Evolutionary conservation across 495 filamentous ascomycete species (phyloP).

Genomic region (Penicillium nucicola): DNA sequence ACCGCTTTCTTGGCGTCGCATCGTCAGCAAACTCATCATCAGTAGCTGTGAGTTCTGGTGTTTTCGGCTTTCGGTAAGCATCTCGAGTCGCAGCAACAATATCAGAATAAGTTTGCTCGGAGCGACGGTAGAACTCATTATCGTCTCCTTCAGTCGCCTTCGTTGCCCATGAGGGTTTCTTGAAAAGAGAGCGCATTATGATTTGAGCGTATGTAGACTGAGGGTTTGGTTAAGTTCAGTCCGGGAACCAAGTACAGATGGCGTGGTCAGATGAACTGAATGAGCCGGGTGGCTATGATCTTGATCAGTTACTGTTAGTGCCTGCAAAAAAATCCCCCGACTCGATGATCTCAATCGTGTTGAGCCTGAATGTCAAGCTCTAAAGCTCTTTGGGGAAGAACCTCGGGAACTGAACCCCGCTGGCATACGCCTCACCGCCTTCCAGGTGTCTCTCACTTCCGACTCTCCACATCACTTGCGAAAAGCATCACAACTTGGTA

Average conservation of each 20-base stretch:
- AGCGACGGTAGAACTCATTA: conserved; percentile 64
- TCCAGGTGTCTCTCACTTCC: neutral
- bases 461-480: neutral
- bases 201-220: neutral
- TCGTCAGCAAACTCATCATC: neutral
- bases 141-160: conserved; percentile 39
- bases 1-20: conserved; percentile 4
- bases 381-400: too few species aligned
- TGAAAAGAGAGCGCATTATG: conserved; percentile 63
- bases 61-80: conserved; percentile 24
- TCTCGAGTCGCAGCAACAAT: conserved; percentile 53
- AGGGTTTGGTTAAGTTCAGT: neutral
- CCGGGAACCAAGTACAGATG: too few species aligned
- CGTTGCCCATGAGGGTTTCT: conserved; percentile 58
- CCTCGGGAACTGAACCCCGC: neutral
- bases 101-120: conserved; percentile 59
- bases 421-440: conserved; percentile 2
- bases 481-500: neutral
- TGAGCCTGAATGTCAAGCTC: too few species aligned
- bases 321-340: too few species aligned
- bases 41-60: neutral
- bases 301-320: too few species aligned
- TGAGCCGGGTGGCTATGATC: too few species aligned
- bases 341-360: too few species aligned
- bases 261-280: too few species aligned